Base-by-base conservation (phyloP, 1,284 basidiomycete genomes). In the Mycena citricolor region DNA sequence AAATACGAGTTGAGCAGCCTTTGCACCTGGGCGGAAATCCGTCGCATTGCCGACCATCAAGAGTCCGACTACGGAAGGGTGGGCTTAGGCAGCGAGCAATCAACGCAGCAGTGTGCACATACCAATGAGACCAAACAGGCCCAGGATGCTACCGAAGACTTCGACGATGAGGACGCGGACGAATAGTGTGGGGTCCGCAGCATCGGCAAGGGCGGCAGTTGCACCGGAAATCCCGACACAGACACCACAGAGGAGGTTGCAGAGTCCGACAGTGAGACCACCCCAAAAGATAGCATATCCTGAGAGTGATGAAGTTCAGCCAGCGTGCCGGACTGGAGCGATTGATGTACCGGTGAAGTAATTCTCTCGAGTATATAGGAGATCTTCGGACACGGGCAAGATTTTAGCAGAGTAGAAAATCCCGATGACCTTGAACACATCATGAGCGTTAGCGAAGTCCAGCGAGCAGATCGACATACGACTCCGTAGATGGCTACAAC, bases 401-500 rank as follows among this genome's bases (percentile, higher is more conserved):
- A 95, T 70, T 64, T 90, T 94, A 17, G 89, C 72, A 4, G 90
- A 92, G 67, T 92, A 97, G 35, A 97, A 90, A 55, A 97, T 97
- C 29, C 90, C 89, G 61, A 94, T 93, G 60, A 94, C 93, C 90
- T 92, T 44, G 4, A 16, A 14, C 19, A 14, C n/a, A n/a, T 10
- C 25, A 20, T 44, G 17, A 25, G 33, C n/a, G n/a, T 28, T 17
- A 26, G 28, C 36, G 31, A 13, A 31, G 25, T 33, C 19, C 42
- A 24, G 37, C n/a, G 24, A 26, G 25, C 34, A 39, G 26, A 16
- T 16, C 20, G 24, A 77, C 86, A 51, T 66, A 94, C 92, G 39
- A 93, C 90, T 44, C 89, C 94, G 67, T 95, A 97, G 61, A 97
- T 97, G 50, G 93, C 94, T 17, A 97, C 92, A 56, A 97, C 95